Evolutionary conservation across 1,139 yeast genomes (phyloP).

Genomic region (Hyphopichia fennica): DNA sequence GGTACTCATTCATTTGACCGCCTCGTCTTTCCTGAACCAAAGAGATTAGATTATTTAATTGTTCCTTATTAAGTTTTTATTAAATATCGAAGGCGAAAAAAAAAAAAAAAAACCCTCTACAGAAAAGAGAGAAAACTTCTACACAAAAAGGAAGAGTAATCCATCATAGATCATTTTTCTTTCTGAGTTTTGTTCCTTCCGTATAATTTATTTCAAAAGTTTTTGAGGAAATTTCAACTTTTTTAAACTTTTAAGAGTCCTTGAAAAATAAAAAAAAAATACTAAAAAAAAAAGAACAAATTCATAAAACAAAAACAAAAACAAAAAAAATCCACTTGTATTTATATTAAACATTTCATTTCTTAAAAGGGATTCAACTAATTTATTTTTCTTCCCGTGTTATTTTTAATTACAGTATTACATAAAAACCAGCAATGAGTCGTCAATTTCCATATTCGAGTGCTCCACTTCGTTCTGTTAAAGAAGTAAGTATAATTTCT

Average conservation of each 20-base stretch:
- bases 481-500: constrained; percentile 61
- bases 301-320: constrained; percentile 2
- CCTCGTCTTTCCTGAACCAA: neutral
- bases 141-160: neutral
- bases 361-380: neutral
- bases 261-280: neutral
- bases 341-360: neutral
- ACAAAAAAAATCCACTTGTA: neutral
- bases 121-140: neutral
- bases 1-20: constrained; percentile 4
- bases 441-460: constrained; percentile 88
- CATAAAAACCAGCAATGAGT: constrained; percentile 30
- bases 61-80: neutral
- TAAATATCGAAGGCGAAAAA: neutral
- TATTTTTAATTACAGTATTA: neutral
- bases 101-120: neutral
- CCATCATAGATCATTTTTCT: neutral
- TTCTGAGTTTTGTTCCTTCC: neutral
- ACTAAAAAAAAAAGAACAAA: constrained; percentile 7
- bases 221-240: neutral
- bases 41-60: neutral
- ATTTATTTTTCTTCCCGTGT: neutral
- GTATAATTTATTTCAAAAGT: too few species aligned
- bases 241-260: neutral
- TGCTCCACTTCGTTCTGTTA: constrained; percentile 94